Evolutionary conservation across 371 early-diverging fungal genomes (phyloP).

Genomic region (Funneliformis caledonium): DNA sequence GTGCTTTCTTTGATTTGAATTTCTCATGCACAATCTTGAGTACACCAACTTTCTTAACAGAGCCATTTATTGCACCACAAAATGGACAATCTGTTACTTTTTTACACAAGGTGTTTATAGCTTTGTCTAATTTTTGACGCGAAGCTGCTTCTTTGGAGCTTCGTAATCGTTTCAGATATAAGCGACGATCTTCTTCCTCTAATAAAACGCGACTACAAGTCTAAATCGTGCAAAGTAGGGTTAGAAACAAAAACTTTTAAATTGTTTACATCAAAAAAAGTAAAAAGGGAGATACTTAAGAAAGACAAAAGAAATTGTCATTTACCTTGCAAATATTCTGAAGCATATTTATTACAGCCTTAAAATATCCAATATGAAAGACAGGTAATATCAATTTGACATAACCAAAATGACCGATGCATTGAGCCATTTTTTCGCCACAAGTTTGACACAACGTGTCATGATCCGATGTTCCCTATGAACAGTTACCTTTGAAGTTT

Average conservation of each 20-base stretch:
- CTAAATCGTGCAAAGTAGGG: slow-evolving; percentile 47
- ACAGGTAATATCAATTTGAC: slow-evolving; percentile 95
- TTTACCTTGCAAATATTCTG: slow-evolving; percentile 97
- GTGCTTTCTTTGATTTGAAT: slow-evolving; percentile 76
- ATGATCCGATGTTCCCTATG: slow-evolving; percentile 90
- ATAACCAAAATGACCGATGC: slow-evolving; percentile 99
- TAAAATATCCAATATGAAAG: slow-evolving; percentile 98
- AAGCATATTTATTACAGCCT: slow-evolving; percentile 85
- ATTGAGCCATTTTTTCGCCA: slow-evolving; percentile 85
- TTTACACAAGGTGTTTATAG: slow-evolving; percentile 86
- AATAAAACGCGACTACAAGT: slow-evolving; percentile 88
- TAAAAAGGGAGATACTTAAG: background rate
- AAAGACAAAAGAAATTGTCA: background rate
- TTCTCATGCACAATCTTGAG: slow-evolving; percentile 97
- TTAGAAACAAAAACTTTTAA: background rate
- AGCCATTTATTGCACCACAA: slow-evolving; percentile 86
- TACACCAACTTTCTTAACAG: slow-evolving; percentile 95
- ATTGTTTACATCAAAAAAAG: background rate
- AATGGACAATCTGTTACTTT: slow-evolving; percentile 88
- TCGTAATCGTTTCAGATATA: slow-evolving; percentile 73
- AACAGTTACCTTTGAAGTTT: slow-evolving; percentile 1
- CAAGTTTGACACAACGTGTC: slow-evolving; percentile 91
- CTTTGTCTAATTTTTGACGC: slow-evolving; percentile 79
- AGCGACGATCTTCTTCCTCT: slow-evolving; percentile 79
- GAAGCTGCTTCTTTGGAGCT: slow-evolving; percentile 82